Base-by-base conservation (phyloP, 768 basidiomycete species). In the Scleroderma bovista region DNA sequence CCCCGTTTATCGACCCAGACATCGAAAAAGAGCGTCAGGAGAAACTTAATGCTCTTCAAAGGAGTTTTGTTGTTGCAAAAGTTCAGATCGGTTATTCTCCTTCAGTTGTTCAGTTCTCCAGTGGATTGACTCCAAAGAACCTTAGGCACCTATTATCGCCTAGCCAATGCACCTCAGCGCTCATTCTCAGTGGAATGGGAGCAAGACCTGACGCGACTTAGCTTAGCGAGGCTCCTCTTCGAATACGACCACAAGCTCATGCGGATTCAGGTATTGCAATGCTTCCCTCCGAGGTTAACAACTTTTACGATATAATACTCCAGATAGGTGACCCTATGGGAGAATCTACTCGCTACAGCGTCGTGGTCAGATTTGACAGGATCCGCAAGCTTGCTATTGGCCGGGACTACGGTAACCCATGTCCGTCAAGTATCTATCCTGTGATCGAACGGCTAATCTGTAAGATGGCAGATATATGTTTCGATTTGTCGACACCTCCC, bases 181-280 rank as follows among this genome's bases (percentile, higher is more conserved):
- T 69, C 73, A 2, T 91, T 86, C 61, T 89, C 86, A 0, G 68
- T 81, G 4, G 89, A 91, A 65, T 88, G 81, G 76, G 78, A 85
- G 48, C 66, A 73, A 36, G 69, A 78, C 37, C 81, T 78, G 51
- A 62, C 67, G 36, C 52, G 57, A 8, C 54, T 71, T 38, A 74
- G 78, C 32, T 71, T 74, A 29, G 84, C 76, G 0, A 75, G 77
- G 62, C 62, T 89, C 17, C 63, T 70, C 29, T 80, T 90, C 31
- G 78, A 84, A 48, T 88, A 87, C 55, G 81, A 81, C 24, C 77
- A 86, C 57, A 87, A 83, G 65, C 59, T 78, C 15, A 74, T 91
- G 32, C 77, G 78, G 13, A 73, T 88, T 15, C 73, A 71, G 65
- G 87, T 85, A 51, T 43, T n/a, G 12, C 4, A n/a, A 15, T 23